Conservation (phyloP, 2,329 filamentous ascomycete genomes). For the Tolypocladium capitatum region DNA sequence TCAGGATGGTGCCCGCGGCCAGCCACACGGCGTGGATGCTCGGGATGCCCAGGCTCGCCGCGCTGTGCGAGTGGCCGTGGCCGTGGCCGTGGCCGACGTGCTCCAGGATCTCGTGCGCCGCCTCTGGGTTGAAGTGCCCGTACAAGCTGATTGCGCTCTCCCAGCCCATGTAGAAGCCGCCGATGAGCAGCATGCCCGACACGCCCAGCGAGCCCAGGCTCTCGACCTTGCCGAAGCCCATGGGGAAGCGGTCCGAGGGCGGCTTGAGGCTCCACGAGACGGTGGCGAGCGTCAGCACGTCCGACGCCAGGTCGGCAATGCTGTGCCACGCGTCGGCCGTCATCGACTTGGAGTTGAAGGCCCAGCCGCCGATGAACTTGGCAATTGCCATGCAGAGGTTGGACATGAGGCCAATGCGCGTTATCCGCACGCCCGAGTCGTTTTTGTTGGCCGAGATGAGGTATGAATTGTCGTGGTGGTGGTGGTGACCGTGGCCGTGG, state of each 20-base stretch:
- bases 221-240: slow-evolving; percentile 95
- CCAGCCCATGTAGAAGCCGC: slow-evolving; percentile 85
- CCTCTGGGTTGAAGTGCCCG: slow-evolving; percentile 58
- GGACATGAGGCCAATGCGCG: slow-evolving; percentile 50
- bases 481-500: slow-evolving; percentile 36
- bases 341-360: slow-evolving; percentile 90
- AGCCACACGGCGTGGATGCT: slow-evolving; percentile 94
- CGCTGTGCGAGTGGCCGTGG: slow-evolving; percentile 48
- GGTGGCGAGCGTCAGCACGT: slow-evolving; percentile 85
- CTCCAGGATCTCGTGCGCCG: slow-evolving; percentile 48
- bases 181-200: slow-evolving; percentile 76
- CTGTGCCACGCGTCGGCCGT: slow-evolving; percentile 92
- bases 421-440: slow-evolving; percentile 52
- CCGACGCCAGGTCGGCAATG: slow-evolving; percentile 86
- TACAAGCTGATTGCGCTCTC: slow-evolving; percentile 57
- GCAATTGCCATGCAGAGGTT: slow-evolving; percentile 90
- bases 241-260: slow-evolving; percentile 71
- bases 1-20: slow-evolving; percentile 71
- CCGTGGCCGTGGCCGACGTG: slow-evolving; percentile 54
- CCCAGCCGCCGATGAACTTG: slow-evolving; percentile 84
- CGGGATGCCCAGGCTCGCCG: slow-evolving; percentile 39
- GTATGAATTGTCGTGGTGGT: slow-evolving; percentile 63
- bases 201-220: slow-evolving; percentile 88
- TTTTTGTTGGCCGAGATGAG: slow-evolving; percentile 77
- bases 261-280: slow-evolving; percentile 86